Percentiles rank a stretch among this genome's conserved stretches.
Evolutionary conservation across 345 rosid genomes (phyloP).

Genomic region (Excoecaria cochinchinensis): DNA sequence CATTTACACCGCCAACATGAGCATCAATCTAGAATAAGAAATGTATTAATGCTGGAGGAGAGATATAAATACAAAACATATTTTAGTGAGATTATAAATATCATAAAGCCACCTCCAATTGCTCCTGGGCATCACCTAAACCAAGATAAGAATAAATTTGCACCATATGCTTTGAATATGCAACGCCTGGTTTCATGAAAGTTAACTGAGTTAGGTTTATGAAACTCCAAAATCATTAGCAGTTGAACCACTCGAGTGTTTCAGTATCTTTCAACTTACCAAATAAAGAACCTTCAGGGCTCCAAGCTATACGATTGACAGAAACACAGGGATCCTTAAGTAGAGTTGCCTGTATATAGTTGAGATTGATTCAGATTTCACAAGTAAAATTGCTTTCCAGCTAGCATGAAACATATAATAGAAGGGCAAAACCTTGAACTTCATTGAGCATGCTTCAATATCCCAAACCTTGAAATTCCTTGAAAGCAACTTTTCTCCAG

Average conservation of each 20-base stretch:
- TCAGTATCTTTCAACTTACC: slow-evolving; percentile 35
- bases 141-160: slow-evolving; percentile 37
- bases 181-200: slow-evolving; percentile 32
- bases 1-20: slow-evolving; percentile 76
- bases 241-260: not conserved
- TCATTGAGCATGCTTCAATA: slow-evolving; percentile 48
- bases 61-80: not conserved
- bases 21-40: slow-evolving; percentile 58
- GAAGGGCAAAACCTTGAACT: slow-evolving; percentile 39
- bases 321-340: slow-evolving; percentile 41
- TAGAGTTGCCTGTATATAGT: slow-evolving; percentile 35
- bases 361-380: slow-evolving; percentile 19
- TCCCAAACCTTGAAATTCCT: slow-evolving; percentile 71
- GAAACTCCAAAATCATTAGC: not conserved
- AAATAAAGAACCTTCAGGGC: slow-evolving; percentile 51
- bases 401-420: slow-evolving; percentile 15
- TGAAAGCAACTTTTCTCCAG: slow-evolving; percentile 47
- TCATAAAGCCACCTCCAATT: slow-evolving; percentile 28
- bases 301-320: slow-evolving; percentile 47
- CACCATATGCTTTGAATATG: slow-evolving; percentile 40
- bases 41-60: not conserved
- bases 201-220: not conserved
- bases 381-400: not conserved
- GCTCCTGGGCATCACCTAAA: slow-evolving; percentile 20
- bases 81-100: not conserved